A percentile compares a stretch with the other conserved stretches of the same genome.
phyloP scores from a whole-genome alignment of 139 green algal genomes.

The Chlamydomonas eustigma region DNA sequence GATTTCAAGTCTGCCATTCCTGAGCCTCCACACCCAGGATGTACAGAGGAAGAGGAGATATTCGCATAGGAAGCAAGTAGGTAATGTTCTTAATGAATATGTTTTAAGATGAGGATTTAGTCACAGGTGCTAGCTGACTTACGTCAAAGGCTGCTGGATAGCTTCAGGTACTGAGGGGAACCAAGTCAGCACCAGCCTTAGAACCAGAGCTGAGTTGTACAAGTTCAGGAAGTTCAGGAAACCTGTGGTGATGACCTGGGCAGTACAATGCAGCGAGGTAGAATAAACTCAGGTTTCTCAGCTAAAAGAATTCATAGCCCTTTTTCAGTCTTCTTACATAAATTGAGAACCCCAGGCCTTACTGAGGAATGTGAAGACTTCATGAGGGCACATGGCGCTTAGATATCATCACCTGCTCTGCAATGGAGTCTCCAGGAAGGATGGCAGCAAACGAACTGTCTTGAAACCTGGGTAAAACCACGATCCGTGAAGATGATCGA shows the following conservation, averaged over 20 bases:
- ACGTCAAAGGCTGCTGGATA: slow-evolving; percentile 74
- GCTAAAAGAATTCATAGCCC: too few species aligned
- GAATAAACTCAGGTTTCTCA: too few species aligned
- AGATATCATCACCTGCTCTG: slow-evolving; percentile 51
- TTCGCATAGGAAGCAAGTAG: too few species aligned
- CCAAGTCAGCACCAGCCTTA: slow-evolving; percentile 93
- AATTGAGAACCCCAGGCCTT: not conserved
- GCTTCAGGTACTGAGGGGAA: slow-evolving; percentile 84
- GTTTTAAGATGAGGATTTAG: slow-evolving; percentile 1
- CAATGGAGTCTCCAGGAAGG: slow-evolving; percentile 87
- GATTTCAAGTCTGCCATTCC: too few species aligned
- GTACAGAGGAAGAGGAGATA: too few species aligned
- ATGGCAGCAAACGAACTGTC: slow-evolving; percentile 75
- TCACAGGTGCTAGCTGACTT: too few species aligned
- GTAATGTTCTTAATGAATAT: too few species aligned
- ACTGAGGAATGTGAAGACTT: not conserved
- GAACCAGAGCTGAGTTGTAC: slow-evolving; percentile 95
- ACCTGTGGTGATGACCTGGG: slow-evolving; percentile 13
- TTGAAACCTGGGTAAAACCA: not conserved
- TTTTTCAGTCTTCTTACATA: too few species aligned
- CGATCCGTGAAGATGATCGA: not conserved
- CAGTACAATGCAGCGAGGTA: not conserved
- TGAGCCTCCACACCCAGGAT: too few species aligned
- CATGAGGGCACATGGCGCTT: not conserved
- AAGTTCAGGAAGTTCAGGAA: slow-evolving; percentile 45